Base-by-base conservation (phyloP, 2,329 filamentous ascomycete genomes). In the Purpureocillium takamizusanense region DNA sequence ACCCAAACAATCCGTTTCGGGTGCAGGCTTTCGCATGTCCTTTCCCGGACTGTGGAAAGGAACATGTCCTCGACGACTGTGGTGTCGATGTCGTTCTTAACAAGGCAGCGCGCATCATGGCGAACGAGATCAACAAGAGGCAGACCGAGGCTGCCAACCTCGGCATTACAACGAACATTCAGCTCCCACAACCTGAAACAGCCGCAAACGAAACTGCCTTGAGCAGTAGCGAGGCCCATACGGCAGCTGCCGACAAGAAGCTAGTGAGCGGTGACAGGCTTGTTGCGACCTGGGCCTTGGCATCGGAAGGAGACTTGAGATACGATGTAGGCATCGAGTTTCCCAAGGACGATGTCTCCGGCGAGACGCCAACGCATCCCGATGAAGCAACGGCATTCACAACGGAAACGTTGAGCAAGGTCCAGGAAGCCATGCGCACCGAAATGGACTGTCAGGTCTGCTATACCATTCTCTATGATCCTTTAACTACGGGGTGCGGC, bases 381-480 rank as follows among this genome's bases (percentile, higher is more conserved):
- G 21, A 25, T 5, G 21, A 10, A 10, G 21, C 10, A 10, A 10
- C 21, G 21, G 10, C 21, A 10, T 35, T 35, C 13, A 38, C 33
- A 36, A 43, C 12, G 37, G 32, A 12, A 33, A 40, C 7, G 39
- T 51, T 88, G 21, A 62, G 70, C 18, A 68, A 67, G 27, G 54
- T 92, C 12, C 77, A 78, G 49, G 73, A 82, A 18, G 65, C 69
- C 1, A 69, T 77, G 3, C 75, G 80, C 43, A 67, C 69, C 13
- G 87, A 94, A 54, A 67, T 94, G 52, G 87, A 95, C 52, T 95
- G 89, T 48, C 86, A 92, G 51, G 79, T 95, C 42, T 95, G 89
- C 61, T 94, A 90, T 57, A 76, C 79, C 31, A 60, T 94, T 16
- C 83, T 90, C 56, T 66, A 87, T 43, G 84, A 94, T 44, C 87